Evolutionary conservation across 2,329 filamentous ascomycete genomes (phyloP), one percentile per base, ranked within the genome.

Genomic region (Ustilaginoidea virens): DNA sequence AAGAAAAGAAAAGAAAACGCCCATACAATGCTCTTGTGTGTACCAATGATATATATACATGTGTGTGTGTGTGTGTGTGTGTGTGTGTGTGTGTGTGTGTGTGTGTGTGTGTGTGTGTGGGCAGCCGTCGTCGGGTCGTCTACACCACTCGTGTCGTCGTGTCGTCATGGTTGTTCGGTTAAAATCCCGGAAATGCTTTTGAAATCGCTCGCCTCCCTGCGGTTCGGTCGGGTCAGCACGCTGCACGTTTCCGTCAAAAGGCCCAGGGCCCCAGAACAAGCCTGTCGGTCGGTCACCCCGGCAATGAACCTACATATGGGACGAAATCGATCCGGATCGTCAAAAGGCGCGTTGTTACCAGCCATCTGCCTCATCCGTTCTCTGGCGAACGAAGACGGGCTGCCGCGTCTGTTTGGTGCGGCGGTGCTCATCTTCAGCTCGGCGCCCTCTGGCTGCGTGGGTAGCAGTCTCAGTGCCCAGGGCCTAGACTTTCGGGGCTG

Each of bases 321-420:
- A 34, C 46, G 48, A 27, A 46, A 44, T 27, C 46, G 42, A 36
- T 60, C 56, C 6, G 54, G 54, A 25, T 60, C 56, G 17, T 58
- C 56, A 35, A 60, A 52, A 19, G 56, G 55, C 29, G 55, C 53
- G 26, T 56, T 56, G 18, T 48, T 55, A 28, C 51, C 50, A 7
- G 56, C 56, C 35, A 60, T 55, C 27, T 58, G 47, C 25, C 55
- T 51, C 53, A 60, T 60, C 12, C 56, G 49, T 35, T 57, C 50
- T 26, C 56, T 48, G 16, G 56, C 54, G 41, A 60, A 55, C 6
- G 55, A 58, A 4, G 57, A 60, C 4, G 56, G 56, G 33, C 56
- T 59, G 27, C 46, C 46, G 17, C 53, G 52, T 14, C 55, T 52
- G 19, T 39, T 41, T 15, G 40, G 37, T 20, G 42, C 40, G 15